Base-by-base conservation (phyloP, 345 rosid species). In the Bruguiera gymnorhiza region DNA sequence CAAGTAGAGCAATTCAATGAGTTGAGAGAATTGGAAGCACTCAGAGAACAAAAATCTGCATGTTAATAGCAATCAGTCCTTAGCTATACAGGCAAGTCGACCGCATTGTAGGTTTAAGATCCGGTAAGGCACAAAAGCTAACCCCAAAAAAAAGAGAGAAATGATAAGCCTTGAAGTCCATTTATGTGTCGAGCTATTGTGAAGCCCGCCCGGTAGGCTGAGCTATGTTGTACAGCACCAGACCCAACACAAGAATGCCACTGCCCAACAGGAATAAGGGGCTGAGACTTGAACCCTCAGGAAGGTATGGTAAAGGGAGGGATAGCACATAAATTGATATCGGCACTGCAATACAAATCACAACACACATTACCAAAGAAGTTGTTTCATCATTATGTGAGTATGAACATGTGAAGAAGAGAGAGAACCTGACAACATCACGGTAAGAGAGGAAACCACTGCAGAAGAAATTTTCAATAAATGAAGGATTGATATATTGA, bases 291-390 rank as follows among this genome's bases (percentile, higher is more conserved):
- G 88, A 59, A 60, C 89, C 91, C 53, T 83, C 87, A 0, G 88
- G 96, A 23, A 89, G 88, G 82, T 86, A 93, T 32, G 97, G 97
- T 83, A 91, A 79, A 29, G 91, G 96, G 70, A 79, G 88, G 23
- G 96, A 91, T 58, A 93, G 81, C 57, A 82, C 67, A 71, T 84
- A 93, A 66, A 87, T 88, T 30, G 94, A 75, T 43, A 89, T 20
- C 27, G 94, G 98, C 71, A 93, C 96, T 90, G 88, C 81, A 73
- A 70, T 57, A 16, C 36, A 50, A 55, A 37, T 7, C 62, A 62
- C 60, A 51, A 5, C 52, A 61, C 60, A 32, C 0, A 16, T 30
- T 68, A 69, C 63, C 61, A 55, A 55, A 9, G 27, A 9, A 55
- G 27, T 55, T 55, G 19, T 43, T 43, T 11, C 50, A 43, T 43